A percentile compares a stretch with the other conserved stretches of the same genome.
Conservation (phyloP, 2,329 filamentous ascomycete genomes). For the Fusarium sp. region DNA sequence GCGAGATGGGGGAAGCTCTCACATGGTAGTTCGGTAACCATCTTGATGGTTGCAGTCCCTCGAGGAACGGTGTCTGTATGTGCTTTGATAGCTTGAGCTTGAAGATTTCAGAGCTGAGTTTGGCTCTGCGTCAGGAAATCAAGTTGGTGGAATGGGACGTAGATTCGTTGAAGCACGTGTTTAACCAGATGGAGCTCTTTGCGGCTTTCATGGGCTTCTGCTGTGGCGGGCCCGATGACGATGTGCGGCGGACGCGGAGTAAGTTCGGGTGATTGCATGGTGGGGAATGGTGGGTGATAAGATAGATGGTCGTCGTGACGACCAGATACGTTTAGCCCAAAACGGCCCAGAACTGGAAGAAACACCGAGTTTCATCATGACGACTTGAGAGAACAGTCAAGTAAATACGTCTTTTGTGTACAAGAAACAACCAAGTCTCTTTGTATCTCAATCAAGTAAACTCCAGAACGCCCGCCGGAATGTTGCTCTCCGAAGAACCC, state of each 20-base stretch:
- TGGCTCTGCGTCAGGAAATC: not conserved
- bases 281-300: constrained; percentile 5
- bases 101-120: not conserved
- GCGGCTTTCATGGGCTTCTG: constrained; percentile 20
- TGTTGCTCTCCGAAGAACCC: constrained; percentile 95
- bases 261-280: constrained; percentile 28
- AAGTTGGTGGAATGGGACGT: constrained; percentile 2
- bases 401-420: not conserved
- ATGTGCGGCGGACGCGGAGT: constrained; percentile 29
- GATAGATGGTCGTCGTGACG: constrained; percentile 46
- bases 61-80: not conserved
- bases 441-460: not conserved
- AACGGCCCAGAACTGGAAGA: constrained; percentile 4
- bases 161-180: constrained; percentile 13
- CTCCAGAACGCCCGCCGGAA: constrained; percentile 57
- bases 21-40: constrained; percentile 62
- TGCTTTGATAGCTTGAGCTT: not conserved
- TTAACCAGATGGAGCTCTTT: constrained; percentile 29
- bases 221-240: constrained; percentile 44
- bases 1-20: constrained; percentile 44
- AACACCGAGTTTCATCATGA: constrained; percentile 21
- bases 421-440: not conserved
- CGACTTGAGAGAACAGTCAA: not conserved
- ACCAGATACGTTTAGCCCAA: constrained; percentile 28
- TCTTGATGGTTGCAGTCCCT: constrained; percentile 42